A percentile compares a stretch with the other conserved stretches of the same genome.
These are phyloP conservation scores for Heliamphora pulchella DNA, from an alignment of 179 eudicot genomes.

Conservation along the genomic window DNA sequence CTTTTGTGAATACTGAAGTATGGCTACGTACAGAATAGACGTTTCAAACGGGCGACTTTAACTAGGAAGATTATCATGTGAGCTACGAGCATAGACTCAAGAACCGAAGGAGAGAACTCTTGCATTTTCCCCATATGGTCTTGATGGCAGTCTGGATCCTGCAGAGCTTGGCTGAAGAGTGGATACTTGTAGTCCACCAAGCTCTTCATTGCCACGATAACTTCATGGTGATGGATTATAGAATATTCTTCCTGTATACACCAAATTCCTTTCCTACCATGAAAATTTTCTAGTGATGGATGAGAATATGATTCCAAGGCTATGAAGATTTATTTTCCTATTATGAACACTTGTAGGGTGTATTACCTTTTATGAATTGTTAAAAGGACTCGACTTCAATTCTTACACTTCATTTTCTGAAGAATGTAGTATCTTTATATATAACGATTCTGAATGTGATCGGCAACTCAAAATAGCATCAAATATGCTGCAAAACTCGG, in stretches of 20 bases:
- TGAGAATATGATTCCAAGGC: neutral
- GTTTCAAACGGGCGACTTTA: neutral
- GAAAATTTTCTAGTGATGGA: neutral
- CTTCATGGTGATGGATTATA: no score
- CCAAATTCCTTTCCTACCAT: neutral
- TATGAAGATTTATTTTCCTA: neutral
- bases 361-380: neutral
- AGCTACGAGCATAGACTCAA: neutral
- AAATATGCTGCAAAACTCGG: conserved; percentile 2
- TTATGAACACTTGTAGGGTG: neutral
- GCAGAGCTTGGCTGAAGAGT: neutral
- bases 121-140: neutral
- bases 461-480: neutral
- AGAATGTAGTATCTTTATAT: neutral
- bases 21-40: neutral
- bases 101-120: neutral
- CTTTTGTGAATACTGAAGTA: neutral
- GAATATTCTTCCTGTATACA: no score
- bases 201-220: neutral
- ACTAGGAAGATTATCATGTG: neutral
- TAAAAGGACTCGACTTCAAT: neutral
- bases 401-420: neutral
- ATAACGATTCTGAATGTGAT: neutral
- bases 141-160: neutral
- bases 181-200: neutral